phyloP scores from a whole-genome alignment of 2,329 filamentous ascomycete genomes.

The Pochonia chlamydosporia region DNA sequence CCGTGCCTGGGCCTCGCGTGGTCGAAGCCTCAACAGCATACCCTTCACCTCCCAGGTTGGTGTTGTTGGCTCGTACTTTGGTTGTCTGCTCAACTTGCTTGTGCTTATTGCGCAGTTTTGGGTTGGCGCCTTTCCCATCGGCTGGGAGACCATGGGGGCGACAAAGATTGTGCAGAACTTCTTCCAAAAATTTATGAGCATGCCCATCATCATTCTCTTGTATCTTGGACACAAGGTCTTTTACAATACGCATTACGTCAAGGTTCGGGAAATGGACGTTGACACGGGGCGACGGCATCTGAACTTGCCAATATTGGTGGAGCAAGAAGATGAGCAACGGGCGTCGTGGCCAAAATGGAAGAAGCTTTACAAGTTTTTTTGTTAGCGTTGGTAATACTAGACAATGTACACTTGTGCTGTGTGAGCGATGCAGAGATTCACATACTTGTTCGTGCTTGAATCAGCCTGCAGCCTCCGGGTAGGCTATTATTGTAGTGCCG shows the following conservation, averaged over 20 bases:
- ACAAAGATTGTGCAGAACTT: conserved; percentile 54
- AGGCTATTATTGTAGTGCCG: no score
- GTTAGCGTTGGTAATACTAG: no score
- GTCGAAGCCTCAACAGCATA: conserved; percentile 67
- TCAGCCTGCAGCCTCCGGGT: no score
- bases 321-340: conserved; percentile 73
- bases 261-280: conserved; percentile 73
- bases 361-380: conserved; percentile 66
- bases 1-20: conserved; percentile 62
- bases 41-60: conserved; percentile 79
- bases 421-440: no score
- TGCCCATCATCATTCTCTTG: conserved; percentile 62
- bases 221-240: conserved; percentile 73
- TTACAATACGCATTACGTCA: conserved; percentile 63
- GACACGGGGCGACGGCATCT: conserved; percentile 80
- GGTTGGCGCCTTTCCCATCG: conserved; percentile 74
- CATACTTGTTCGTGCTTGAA: no score
- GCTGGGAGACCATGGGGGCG: conserved; percentile 39
- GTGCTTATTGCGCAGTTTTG: conserved; percentile 84
- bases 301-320: conserved; percentile 70
- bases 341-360: conserved; percentile 72
- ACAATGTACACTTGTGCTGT: no score
- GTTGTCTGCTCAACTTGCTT: conserved; percentile 67
- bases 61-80: conserved; percentile 72
- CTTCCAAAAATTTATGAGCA: conserved; percentile 67